phyloP scores from a whole-genome alignment of 768 basidiomycete genomes.

The Russula griseocarnosa region DNA sequence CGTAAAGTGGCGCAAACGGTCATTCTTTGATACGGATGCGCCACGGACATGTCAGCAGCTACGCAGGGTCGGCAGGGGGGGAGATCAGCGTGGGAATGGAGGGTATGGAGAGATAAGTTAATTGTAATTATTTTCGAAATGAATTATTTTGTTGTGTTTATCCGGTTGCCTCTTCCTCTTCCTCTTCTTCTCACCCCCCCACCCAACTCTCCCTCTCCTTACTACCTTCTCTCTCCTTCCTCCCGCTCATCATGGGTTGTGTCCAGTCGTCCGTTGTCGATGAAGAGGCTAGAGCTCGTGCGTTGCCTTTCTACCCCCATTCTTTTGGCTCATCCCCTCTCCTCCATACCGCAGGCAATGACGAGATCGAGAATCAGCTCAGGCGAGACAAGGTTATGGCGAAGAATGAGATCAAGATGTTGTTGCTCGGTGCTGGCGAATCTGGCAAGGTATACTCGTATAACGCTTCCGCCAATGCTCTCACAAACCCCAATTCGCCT shows the following conservation, averaged over 20 bases:
- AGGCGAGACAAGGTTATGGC: constrained; percentile 83
- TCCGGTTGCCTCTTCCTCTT: constrained; percentile 7
- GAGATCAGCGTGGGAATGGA: background rate
- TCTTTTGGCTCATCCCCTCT: constrained; percentile 1
- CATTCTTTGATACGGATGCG: background rate
- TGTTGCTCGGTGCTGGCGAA: constrained; percentile 93
- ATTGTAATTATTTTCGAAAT: background rate
- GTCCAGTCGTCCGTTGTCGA: constrained; percentile 67
- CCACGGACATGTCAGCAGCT: background rate
- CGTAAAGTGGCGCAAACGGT: background rate
- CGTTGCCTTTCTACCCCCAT: constrained; percentile 36
- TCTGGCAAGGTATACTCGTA: constrained; percentile 72
- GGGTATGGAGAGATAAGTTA: background rate
- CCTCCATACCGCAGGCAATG: constrained; percentile 58
- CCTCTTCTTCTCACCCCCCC: constrained; percentile 18
- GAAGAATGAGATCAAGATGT: constrained; percentile 96
- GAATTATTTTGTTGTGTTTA: constrained; percentile 16
- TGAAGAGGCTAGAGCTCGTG: constrained; percentile 79
- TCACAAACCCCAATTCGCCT: background rate
- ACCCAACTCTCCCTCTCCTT: constrained; percentile 29
- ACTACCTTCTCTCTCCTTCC: constrained; percentile 16
- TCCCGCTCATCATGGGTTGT: constrained; percentile 56
- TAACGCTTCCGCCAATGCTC: background rate
- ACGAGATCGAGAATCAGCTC: constrained; percentile 91
- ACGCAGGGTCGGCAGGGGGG: background rate